Conservation (phyloP, 2,329 filamentous ascomycete species). For the Monosporascus sp. region DNA sequence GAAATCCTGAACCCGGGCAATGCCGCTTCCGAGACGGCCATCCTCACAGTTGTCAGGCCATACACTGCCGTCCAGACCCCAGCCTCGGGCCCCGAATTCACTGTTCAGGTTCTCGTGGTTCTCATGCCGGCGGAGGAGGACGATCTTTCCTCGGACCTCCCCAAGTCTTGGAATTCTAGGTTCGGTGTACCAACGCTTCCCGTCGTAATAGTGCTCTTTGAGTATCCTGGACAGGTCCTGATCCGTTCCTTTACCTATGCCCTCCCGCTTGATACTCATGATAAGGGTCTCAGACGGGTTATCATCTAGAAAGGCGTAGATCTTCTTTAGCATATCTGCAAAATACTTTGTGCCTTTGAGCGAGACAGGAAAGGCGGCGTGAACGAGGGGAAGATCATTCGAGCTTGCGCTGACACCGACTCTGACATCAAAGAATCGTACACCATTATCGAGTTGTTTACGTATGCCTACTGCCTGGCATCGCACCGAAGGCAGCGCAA, state of each 20-base stretch:
- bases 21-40: constrained; percentile 62
- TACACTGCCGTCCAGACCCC: constrained; percentile 54
- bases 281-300: constrained; percentile 81
- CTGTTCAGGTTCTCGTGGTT: constrained; percentile 51
- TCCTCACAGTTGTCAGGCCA: constrained; percentile 92
- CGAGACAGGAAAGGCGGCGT: constrained; percentile 83
- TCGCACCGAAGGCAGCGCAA: constrained; percentile 83
- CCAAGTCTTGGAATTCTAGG: constrained; percentile 73
- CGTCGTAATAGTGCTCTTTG: constrained; percentile 62
- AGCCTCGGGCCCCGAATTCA: constrained; percentile 47
- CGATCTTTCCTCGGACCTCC: constrained; percentile 73
- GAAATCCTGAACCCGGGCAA: constrained; percentile 87
- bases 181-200: constrained; percentile 68
- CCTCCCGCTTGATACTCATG: constrained; percentile 87
- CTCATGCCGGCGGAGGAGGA: constrained; percentile 76
- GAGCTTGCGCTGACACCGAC: constrained; percentile 52
- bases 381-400: constrained; percentile 74
- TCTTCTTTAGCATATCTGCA: constrained; percentile 61
- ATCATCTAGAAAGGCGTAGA: constrained; percentile 69
- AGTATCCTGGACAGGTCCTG: constrained; percentile 71
- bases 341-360: constrained; percentile 79
- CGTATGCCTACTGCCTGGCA: constrained; percentile 78
- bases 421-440: constrained; percentile 90
- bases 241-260: constrained; percentile 74
- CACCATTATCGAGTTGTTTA: constrained; percentile 80